Evolutionary conservation across 306 rosid species (phyloP), one percentile per base, ranked within the genome.

Genomic region (Trifolium subterraneum): DNA sequence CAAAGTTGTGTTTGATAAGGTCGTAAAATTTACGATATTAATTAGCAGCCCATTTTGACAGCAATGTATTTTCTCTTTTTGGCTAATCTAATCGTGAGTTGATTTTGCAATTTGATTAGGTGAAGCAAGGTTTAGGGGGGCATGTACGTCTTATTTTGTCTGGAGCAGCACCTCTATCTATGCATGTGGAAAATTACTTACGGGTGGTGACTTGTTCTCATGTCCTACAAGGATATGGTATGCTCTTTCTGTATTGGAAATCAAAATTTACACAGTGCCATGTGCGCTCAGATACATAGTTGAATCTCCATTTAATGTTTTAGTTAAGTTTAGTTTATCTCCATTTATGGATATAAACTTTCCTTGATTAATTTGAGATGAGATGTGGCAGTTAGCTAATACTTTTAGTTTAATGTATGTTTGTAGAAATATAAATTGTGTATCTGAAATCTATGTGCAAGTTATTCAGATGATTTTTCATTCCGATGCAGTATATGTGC

Each of bases 211-310:
- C 97, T 5, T 94, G 99, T 80, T 79, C 95, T 73, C 95, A 94
- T 78, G 96, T 94, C 83, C 73, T 94, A 56, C 99, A 94, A 82
- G 99, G 99, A 92, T 94, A 94, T 74, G 99, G 99, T 94, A 84
- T 70, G 78, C 58, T 58, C 72, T 33, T 79, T 64, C 73, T 80
- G 52, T 25, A 16, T 73, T 70, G 58, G 50, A 70, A 72, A 36
- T 19, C 64, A 20, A 47, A 67, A 14, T 66, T 47, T 3, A 60
- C 8, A 72, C 50, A 35, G 11, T 72, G 74, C 22, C 16, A 18
- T 18, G 23, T 8, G 38, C 11, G 18, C 27, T 2, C 29, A 35
- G 8, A 64, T 16, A 64, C 20, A 38, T 41, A 68, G 50, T 29
- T 56, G 60, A 77, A 14, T 60, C 10, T 77, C 62, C 41, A 13